Percentiles rank a stretch among this genome's conserved stretches.
phyloP scores from a whole-genome alignment of 1,284 basidiomycete species.

The Ceratobasidium sp. region DNA sequence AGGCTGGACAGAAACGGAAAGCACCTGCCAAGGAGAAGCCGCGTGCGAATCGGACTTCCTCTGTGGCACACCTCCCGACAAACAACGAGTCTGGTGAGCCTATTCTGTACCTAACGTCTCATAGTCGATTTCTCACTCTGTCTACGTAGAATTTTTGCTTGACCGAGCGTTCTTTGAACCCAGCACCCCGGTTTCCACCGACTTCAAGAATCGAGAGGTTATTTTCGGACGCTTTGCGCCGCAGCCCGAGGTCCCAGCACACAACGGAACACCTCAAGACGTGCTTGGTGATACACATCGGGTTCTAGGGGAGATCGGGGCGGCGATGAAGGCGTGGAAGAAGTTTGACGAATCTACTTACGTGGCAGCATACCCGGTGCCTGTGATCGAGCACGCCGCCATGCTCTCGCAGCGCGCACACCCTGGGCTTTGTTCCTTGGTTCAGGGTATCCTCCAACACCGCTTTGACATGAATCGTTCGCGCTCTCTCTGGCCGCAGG shows the following conservation, averaged over 20 bases:
- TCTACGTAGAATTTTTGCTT: too few relatives aligned
- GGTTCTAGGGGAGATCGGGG: not conserved
- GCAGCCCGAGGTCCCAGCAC: not conserved
- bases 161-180: not conserved
- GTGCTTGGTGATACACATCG: not conserved
- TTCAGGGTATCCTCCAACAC: not conserved
- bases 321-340: not conserved
- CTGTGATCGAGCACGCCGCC: not conserved
- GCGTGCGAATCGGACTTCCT: too few relatives aligned
- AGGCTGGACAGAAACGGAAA: too few relatives aligned
- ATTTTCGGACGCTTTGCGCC: not conserved
- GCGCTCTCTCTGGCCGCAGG: not conserved
- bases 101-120: too few relatives aligned
- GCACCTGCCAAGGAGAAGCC: too few relatives aligned
- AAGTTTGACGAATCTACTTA: not conserved
- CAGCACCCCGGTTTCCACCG: not conserved
- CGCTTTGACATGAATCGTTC: not conserved
- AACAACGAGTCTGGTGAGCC: too few relatives aligned
- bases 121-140: too few relatives aligned
- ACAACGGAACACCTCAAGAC: not conserved
- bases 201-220: not conserved
- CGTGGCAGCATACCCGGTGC: not conserved
- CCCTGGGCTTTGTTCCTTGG: not conserved
- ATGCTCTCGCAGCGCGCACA: not conserved
- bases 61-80: too few relatives aligned